Percentiles rank a stretch among this genome's conserved stretches.
phyloP scores from a whole-genome alignment of 805 yeast species.

The Saccharomycopsis sp. region DNA sequence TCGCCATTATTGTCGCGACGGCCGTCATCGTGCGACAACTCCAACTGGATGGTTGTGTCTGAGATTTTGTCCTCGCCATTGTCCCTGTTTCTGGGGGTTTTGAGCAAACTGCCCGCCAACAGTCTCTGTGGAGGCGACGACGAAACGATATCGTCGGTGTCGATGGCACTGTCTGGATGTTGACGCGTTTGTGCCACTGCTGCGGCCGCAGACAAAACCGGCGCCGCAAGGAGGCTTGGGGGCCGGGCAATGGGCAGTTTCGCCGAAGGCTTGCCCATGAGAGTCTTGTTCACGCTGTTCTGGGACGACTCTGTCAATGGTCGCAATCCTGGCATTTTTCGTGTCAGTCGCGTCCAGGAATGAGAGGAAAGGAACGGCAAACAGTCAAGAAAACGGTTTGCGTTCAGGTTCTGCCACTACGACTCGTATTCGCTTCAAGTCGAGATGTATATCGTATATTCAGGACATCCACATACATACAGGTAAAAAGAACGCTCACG shows the following conservation, averaged over 20 bases:
- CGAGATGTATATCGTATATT: too few relatives aligned
- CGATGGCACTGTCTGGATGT: background rate
- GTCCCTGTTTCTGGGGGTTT: background rate
- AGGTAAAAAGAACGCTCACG: background rate
- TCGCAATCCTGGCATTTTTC: constrained; percentile 15
- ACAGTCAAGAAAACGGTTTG: too few relatives aligned
- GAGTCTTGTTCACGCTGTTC: constrained; percentile 10
- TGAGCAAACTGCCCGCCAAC: background rate
- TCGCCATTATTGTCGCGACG: background rate
- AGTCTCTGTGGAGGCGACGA: background rate
- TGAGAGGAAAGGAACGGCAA: too few relatives aligned
- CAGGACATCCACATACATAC: too few relatives aligned
- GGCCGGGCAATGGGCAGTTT: background rate
- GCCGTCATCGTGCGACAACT: constrained; percentile 9
- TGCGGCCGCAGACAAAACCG: background rate
- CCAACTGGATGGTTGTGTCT: constrained; percentile 17
- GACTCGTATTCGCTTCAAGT: too few relatives aligned
- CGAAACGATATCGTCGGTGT: background rate
- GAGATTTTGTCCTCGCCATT: constrained; percentile 2
- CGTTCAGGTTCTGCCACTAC: background rate
- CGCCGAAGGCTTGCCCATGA: background rate
- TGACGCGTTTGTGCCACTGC: background rate
- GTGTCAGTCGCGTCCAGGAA: background rate
- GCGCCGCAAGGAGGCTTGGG: background rate
- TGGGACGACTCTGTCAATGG: constrained; percentile 16